Evolutionary conservation across 140 eudicot genomes (phyloP), one percentile per base, ranked within the genome.

Genomic region (Bidens hawaiensis): DNA sequence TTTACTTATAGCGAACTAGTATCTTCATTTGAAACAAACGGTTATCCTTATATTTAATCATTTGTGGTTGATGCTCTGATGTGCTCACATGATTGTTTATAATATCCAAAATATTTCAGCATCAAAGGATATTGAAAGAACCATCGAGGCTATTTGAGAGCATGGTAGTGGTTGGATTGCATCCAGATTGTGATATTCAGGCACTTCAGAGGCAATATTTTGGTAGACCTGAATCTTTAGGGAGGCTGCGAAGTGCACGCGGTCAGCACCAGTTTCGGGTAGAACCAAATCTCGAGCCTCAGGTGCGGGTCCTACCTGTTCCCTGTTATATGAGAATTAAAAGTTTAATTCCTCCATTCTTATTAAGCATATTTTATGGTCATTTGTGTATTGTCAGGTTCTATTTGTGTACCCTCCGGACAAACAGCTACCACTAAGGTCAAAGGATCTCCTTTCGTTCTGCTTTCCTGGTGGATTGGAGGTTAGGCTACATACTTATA

Each of bases 401-500:
- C 81, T 93, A 60, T 93, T 88, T 83, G 95, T 76, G 52, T 93
- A 88, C 63, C 99, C 99, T 67, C 97, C 99, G 4, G 88, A 93
- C 70, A 88, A 93, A 60, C 87, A 81, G 76, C 76, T 93, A 57
- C 99, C 99, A 13, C 65, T 93, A 24, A 81, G 81, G 56, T 83
- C 85, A 52, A 88, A 83, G 82, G 99, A 93, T 88, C 99, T 93
- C 40, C 90, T 93, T 57, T 93, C 99, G 17, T 93, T 85, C 83
- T 93, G 99, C 84, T 89, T 93, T 73, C 99, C 99, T 56, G 95
- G 89, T 17, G 99, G 99, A 56, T 76, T 88, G 27, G 99, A 93
- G 96, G 99, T 93, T 50, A 62, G 82, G 18, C 63, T 42, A 42
- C 33, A 34, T 21, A 26, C 6, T 34, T 5, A 12, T 56, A 1